Base-by-base conservation (phyloP, 2,329 filamentous ascomycete species). In the Dactylella cylindrospora region DNA sequence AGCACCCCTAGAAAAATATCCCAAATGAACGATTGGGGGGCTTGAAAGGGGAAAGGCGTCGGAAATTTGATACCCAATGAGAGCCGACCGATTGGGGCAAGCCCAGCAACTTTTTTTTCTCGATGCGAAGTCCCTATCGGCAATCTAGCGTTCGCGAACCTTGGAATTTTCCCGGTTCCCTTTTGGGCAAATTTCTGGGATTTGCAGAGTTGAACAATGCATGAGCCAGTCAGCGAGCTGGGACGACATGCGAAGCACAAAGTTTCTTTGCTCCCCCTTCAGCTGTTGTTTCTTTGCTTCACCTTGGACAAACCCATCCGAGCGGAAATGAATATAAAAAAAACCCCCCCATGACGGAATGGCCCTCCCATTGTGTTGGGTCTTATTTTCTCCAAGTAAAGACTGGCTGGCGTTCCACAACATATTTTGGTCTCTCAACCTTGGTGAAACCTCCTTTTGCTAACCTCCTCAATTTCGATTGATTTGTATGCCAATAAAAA, bases 141-240 rank as follows among this genome's bases (percentile, higher is more conserved):
- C 57, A 62, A 62, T 62, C 57, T 62, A 62, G 57, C 57, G 57
- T 62, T 54, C 43, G 57, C 57, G 57, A 62, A 54, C 43, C 43
- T 49, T 62, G 57, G 57, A 33, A 40, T 62, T 54, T 54, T 43
- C 43, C 49, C 49, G 55, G 28, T 41, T 54, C 57, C 49, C 35
- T 22, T 62, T 62, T 25, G 31, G 57, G 57, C 32, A 54, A 43
- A 33, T 57, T 62, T 62, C 43, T 49, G 38, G 57, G 49, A 44
- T 52, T 22, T 39, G 35, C 36, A 20, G 45, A 26, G 57, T 25
- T 54, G 49, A 45, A 62, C 57, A 50, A 50, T 54, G 57, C 57
- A 62, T 62, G 38, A 49, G 23, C n/a, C 52, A 31, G 36, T 49
- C 44, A 38, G 28, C 33, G 20, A 28, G 41, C 36, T 35, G 51